phyloP scores from a whole-genome alignment of 768 basidiomycete species.

The Leccinum subgranulosum region DNA sequence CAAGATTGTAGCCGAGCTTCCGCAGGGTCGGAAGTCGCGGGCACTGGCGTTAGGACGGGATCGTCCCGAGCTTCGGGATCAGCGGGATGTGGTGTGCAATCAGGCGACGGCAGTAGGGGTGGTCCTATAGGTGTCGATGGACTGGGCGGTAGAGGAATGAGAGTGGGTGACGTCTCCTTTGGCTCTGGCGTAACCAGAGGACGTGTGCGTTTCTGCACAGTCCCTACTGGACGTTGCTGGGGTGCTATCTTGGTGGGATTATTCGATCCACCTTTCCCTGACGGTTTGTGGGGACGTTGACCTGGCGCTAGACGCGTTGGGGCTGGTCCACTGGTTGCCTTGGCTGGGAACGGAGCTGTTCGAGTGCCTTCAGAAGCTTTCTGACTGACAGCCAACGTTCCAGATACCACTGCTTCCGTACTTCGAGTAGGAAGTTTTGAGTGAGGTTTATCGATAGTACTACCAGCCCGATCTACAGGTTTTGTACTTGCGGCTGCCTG shows the following conservation, averaged over 20 bases:
- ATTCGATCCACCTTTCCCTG: slow-evolving; percentile 4
- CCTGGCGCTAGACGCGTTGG: not conserved
- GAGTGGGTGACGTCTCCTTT: slow-evolving; percentile 16
- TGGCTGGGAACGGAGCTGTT: slow-evolving; percentile 4
- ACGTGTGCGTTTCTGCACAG: slow-evolving; percentile 8
- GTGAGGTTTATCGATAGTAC: slow-evolving; percentile 1
- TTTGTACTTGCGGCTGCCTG: slow-evolving; percentile 1
- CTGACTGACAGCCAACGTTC: slow-evolving; percentile 5
- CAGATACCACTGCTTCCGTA: not conserved
- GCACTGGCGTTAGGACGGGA: not conserved
- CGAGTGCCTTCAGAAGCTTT: slow-evolving; percentile 9
- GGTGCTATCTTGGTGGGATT: slow-evolving; percentile 5
- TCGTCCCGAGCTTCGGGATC: slow-evolving; percentile 5
- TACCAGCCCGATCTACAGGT: not conserved
- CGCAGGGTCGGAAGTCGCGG: not conserved
- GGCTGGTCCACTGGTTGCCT: slow-evolving; percentile 3
- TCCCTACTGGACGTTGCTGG: slow-evolving; percentile 6
- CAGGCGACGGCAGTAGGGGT: slow-evolving; percentile 21
- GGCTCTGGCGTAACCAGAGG: slow-evolving; percentile 10
- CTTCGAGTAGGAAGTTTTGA: slow-evolving; percentile 12
- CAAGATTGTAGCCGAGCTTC: not conserved
- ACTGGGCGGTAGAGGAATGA: slow-evolving; percentile 20
- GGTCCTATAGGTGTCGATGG: slow-evolving; percentile 19
- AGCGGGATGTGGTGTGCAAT: not conserved
- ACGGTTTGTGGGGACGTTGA: slow-evolving; percentile 12